Evolutionary conservation across 225 moss, liverwort and hornwort species (phyloP).

Genomic region (Rhytidiadelphus loreus): DNA sequence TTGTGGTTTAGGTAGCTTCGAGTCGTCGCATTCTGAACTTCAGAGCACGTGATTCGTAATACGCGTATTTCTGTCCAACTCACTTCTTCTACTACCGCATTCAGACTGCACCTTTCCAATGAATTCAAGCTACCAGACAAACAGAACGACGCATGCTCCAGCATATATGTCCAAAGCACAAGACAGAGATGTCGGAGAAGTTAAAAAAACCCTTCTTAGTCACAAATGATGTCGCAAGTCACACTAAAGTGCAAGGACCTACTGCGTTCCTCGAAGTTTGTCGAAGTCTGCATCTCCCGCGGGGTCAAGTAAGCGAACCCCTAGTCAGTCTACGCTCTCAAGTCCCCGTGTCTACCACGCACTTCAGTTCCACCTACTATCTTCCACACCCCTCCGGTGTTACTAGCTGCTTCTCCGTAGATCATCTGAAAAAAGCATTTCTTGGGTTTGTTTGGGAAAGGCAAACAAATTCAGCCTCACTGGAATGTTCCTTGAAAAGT

Average conservation of each 20-base stretch:
- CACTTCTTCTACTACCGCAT: neutral
- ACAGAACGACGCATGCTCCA: neutral
- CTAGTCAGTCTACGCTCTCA: neutral
- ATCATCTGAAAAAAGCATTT: neutral
- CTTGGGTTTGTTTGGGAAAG: neutral
- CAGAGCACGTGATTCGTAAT: neutral
- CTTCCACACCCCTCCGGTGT: neutral
- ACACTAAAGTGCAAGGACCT: neutral
- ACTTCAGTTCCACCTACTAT: neutral
- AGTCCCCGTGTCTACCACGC: neutral
- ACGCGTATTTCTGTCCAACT: neutral
- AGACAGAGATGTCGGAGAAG: neutral
- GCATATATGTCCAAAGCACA: neutral
- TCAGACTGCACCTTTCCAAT: neutral
- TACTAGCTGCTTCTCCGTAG: neutral
- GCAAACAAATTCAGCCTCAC: neutral
- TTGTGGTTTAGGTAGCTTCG: neutral
- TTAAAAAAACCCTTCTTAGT: neutral
- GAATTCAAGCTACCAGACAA: neutral
- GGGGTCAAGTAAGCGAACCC: neutral
- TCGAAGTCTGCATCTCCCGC: neutral
- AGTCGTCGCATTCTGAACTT: neutral
- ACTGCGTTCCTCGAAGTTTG: neutral
- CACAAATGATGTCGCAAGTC: neutral
- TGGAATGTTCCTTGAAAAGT: neutral